These are phyloP conservation scores for Fragilariopsis cylindrus DNA, from an alignment of 108 stramenopile genomes.

Conservation along the genomic window DNA sequence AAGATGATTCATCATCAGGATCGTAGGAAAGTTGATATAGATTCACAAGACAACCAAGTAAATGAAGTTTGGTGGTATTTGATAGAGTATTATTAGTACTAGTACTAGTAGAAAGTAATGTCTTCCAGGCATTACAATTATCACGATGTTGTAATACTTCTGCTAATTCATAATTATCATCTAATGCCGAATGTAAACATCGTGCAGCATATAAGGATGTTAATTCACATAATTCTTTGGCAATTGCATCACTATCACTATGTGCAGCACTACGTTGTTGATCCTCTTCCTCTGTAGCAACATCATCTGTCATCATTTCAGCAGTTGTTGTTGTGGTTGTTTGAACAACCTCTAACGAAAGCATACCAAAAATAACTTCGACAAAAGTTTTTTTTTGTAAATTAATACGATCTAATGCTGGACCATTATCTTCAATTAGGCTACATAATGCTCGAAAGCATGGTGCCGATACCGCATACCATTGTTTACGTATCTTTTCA, in stretches of 20 bases:
- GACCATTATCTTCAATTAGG: slow-evolving; percentile 44
- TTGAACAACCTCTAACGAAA: background rate
- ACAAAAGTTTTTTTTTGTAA: background rate
- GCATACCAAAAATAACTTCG: slow-evolving; percentile 16
- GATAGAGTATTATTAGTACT: slow-evolving; percentile 13
- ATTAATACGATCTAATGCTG: slow-evolving; percentile 32
- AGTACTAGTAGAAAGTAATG: slow-evolving; percentile 2
- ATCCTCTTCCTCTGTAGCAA: slow-evolving; percentile 4
- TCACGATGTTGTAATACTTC: background rate
- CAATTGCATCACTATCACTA: slow-evolving; percentile 17
- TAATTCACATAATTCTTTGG: slow-evolving; percentile 23
- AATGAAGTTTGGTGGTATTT: slow-evolving; percentile 44
- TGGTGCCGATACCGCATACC: slow-evolving; percentile 40
- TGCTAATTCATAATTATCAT: slow-evolving; percentile 60
- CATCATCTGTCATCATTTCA: slow-evolving; percentile 17
- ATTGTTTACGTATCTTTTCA: slow-evolving; percentile 25
- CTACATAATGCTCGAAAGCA: slow-evolving; percentile 34
- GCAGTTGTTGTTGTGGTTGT: slow-evolving; percentile 9
- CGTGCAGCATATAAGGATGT: slow-evolving; percentile 50
- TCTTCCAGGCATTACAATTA: background rate
- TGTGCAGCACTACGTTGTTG: background rate
- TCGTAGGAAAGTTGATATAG: slow-evolving; percentile 29
- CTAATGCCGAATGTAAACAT: slow-evolving; percentile 64
- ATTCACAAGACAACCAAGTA: slow-evolving; percentile 50
- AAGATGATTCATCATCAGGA: background rate